phyloP scores from a whole-genome alignment of 495 filamentous ascomycete genomes.

The Pyrenula massariospora region DNA sequence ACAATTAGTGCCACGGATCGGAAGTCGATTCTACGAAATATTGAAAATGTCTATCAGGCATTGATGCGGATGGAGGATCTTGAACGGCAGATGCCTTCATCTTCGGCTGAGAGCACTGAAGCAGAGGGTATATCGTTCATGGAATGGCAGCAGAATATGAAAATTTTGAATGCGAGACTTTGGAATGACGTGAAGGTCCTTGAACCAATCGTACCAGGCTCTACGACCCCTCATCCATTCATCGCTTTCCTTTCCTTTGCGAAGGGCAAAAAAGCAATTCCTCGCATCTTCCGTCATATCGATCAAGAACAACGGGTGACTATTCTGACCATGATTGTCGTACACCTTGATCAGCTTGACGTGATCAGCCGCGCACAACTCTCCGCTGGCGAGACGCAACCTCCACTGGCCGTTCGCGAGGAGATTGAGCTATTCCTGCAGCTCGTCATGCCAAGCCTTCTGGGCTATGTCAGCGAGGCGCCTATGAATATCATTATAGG shows the following conservation, averaged over 20 bases:
- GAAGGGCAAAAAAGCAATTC: slow-evolving; percentile 94
- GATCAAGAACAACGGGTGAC: slow-evolving; percentile 85
- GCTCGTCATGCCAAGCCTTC: slow-evolving; percentile 78
- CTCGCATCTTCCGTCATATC: slow-evolving; percentile 87
- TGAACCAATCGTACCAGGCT: slow-evolving; percentile 70
- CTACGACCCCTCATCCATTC: slow-evolving; percentile 75
- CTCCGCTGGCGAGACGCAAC: slow-evolving; percentile 52
- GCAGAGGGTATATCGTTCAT: slow-evolving; percentile 51
- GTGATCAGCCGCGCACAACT: slow-evolving; percentile 73
- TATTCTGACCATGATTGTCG: slow-evolving; percentile 85
- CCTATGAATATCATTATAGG: slow-evolving; percentile 82
- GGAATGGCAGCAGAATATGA: slow-evolving; percentile 61
- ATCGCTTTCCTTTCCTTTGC: slow-evolving; percentile 88
- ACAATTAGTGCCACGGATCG: slow-evolving; percentile 48
- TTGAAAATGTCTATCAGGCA: slow-evolving; percentile 75
- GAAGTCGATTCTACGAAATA: slow-evolving; percentile 70
- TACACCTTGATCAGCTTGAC: slow-evolving; percentile 86
- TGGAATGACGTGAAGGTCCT: slow-evolving; percentile 82
- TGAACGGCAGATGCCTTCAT: slow-evolving; percentile 74
- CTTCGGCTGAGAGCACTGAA: slow-evolving; percentile 48
- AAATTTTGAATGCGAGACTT: slow-evolving; percentile 63
- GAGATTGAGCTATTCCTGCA: slow-evolving; percentile 82
- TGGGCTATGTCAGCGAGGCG: slow-evolving; percentile 81
- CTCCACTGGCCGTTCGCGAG: slow-evolving; percentile 64
- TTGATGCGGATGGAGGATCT: slow-evolving; percentile 92